Conservation (phyloP, 2,329 filamentous ascomycete genomes). For the Calonectria crousiana region DNA sequence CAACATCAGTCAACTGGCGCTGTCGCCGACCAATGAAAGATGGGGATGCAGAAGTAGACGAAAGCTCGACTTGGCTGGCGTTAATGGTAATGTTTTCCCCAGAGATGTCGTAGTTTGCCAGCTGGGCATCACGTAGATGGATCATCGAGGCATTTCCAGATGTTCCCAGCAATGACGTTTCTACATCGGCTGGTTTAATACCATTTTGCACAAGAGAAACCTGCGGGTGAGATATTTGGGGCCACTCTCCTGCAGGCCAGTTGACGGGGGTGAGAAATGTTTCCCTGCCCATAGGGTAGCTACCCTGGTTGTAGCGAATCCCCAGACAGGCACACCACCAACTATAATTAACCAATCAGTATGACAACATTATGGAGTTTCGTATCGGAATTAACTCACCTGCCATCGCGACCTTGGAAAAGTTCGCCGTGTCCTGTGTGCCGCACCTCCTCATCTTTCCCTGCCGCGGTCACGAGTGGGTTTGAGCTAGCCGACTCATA, state of each 20-base stretch:
- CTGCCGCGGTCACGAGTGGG: not conserved
- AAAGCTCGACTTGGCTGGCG: not conserved
- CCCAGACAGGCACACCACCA: slow-evolving; percentile 10
- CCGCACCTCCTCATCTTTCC: not conserved
- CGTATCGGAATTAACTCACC: not conserved
- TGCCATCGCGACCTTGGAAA: slow-evolving; percentile 7
- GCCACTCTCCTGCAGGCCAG: not conserved
- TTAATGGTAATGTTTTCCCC: not conserved
- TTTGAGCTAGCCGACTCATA: not conserved
- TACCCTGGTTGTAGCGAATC: slow-evolving; percentile 3
- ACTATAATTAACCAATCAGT: not conserved
- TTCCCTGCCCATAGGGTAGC: slow-evolving; percentile 5
- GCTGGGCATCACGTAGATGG: not conserved
- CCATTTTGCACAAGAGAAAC: not conserved
- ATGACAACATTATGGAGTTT: no score
- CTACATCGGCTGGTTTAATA: no score
- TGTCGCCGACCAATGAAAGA: not conserved
- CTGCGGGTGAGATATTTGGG: not conserved
- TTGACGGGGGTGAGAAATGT: not conserved
- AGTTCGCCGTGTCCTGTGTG: not conserved
- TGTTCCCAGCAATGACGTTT: not conserved
- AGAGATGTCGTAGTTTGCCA: not conserved
- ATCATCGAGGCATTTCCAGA: not conserved
- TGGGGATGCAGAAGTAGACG: not conserved
- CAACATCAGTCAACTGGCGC: not conserved